These are phyloP conservation scores for Puccinia polysora DNA, from an alignment of 1,284 basidiomycete species.

Conservation along the genomic window DNA sequence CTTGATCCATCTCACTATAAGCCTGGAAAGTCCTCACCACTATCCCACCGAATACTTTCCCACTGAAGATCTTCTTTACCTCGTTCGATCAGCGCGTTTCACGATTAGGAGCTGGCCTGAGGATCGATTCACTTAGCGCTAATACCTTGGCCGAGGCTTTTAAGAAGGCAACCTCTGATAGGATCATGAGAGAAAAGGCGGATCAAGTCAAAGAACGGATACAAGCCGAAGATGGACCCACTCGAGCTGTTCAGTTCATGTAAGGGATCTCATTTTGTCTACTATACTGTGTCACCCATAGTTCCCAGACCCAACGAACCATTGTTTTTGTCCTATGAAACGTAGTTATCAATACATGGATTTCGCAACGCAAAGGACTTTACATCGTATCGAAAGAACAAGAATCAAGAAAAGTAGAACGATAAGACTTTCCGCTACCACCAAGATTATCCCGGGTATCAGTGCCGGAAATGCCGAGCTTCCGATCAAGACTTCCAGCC, in stretches of 20 bases:
- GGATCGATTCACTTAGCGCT: conserved; percentile 68
- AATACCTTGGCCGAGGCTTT: conserved; percentile 73
- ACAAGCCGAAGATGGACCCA: conserved; percentile 48
- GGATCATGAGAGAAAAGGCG: conserved; percentile 51
- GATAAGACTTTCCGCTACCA: too few relatives aligned
- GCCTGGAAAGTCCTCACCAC: not conserved
- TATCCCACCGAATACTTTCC: not conserved
- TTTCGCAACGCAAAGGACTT: conserved; percentile 32
- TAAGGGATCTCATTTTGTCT: conserved; percentile 44
- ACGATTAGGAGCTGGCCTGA: conserved; percentile 80
- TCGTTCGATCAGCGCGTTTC: conserved; percentile 47
- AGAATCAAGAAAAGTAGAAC: too few relatives aligned
- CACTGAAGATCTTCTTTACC: not conserved
- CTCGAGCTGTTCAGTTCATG: conserved; percentile 48
- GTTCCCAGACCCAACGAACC: not conserved
- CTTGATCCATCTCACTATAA: not conserved
- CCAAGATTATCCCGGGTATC: too few relatives aligned
- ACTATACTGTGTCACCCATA: not conserved
- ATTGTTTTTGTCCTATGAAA: too few relatives aligned
- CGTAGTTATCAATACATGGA: conserved; percentile 33
- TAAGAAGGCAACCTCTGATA: conserved; percentile 71
- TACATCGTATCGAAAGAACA: conserved; percentile 37
- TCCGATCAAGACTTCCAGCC: too few relatives aligned
- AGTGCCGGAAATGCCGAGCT: too few relatives aligned
- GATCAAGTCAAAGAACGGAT: conserved; percentile 49